A percentile compares a stretch with the other conserved stretches of the same genome.
These are phyloP conservation scores for Peterozyma xylosa DNA, from an alignment of 805 yeast genomes.

Conservation along the genomic window DNA sequence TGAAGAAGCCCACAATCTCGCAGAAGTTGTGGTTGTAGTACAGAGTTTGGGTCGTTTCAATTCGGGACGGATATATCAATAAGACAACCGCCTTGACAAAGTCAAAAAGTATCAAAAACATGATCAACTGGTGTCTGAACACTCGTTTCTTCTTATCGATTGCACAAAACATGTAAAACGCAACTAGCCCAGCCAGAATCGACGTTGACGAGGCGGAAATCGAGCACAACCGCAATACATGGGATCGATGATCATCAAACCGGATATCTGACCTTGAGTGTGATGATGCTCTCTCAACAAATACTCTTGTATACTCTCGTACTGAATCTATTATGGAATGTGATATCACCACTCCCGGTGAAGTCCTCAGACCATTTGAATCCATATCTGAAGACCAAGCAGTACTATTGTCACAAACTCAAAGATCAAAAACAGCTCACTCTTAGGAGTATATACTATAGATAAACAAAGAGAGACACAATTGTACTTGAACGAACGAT, in stretches of 20 bases:
- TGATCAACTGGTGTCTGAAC: slow-evolving; percentile 65
- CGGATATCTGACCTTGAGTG: background rate
- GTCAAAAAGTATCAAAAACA: slow-evolving; percentile 64
- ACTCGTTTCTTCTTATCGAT: slow-evolving; percentile 57
- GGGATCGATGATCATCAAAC: slow-evolving; percentile 3
- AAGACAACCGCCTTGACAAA: slow-evolving; percentile 65
- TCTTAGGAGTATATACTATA: no score
- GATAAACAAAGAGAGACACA: no score
- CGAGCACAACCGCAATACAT: slow-evolving; percentile 28
- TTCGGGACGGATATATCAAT: slow-evolving; percentile 60
- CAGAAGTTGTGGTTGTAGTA: slow-evolving; percentile 45
- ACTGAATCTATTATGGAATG: no score
- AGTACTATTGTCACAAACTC: no score
- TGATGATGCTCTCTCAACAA: no score
- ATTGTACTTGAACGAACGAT: no score
- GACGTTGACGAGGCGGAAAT: slow-evolving; percentile 43
- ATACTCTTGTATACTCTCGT: no score
- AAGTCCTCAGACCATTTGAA: no score
- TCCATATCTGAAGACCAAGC: no score
- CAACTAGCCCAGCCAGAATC: slow-evolving; percentile 44
- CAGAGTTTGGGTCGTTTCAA: slow-evolving; percentile 31
- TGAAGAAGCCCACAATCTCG: slow-evolving; percentile 71
- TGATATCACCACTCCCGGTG: no score
- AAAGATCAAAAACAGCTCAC: no score
- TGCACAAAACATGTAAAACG: slow-evolving; percentile 52